Percentiles rank a stretch among this genome's conserved stretches.
Evolutionary conservation across 106 monocot species (phyloP).

Genomic region (Allium fistulosum): DNA sequence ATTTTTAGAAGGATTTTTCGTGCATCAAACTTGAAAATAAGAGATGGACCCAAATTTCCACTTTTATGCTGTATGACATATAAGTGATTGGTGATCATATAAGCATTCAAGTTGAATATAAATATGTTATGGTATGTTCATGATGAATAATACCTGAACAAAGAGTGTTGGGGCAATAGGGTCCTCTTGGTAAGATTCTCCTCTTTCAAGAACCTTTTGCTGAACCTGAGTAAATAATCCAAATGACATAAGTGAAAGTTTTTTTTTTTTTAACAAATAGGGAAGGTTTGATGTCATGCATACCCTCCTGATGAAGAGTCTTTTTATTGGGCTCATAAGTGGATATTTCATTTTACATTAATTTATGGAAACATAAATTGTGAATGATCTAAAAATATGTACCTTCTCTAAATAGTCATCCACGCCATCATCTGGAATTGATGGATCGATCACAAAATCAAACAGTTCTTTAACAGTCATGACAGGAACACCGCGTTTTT

Average conservation of each 20-base stretch:
- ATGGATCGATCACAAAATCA: slow-evolving; percentile 77
- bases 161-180: slow-evolving; percentile 57
- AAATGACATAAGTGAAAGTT: too few species aligned
- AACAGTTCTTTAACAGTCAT: slow-evolving; percentile 88
- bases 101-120: too few species aligned
- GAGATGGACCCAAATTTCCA: too few species aligned
- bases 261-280: neutral
- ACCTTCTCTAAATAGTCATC: slow-evolving; percentile 93
- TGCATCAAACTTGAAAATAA: too few species aligned
- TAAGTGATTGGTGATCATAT: too few species aligned
- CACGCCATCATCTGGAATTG: slow-evolving; percentile 65
- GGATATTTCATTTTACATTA: too few species aligned
- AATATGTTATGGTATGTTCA: too few species aligned
- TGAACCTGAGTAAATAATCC: slow-evolving; percentile 32
- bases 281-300: neutral
- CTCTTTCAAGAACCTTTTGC: slow-evolving; percentile 70
- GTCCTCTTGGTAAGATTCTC: slow-evolving; percentile 40
- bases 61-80: too few species aligned
- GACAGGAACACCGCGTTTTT: slow-evolving; percentile 73
- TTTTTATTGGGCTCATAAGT: too few species aligned
- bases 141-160: slow-evolving; percentile 48
- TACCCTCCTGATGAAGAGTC: neutral
- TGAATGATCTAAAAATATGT: neutral
- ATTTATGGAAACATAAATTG: neutral
- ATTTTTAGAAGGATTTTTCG: too few species aligned